A percentile compares a stretch with the other conserved stretches of the same genome.
Evolutionary conservation across 495 filamentous ascomycete species (phyloP).

Genomic region (Trichoderma orchidacearum): DNA sequence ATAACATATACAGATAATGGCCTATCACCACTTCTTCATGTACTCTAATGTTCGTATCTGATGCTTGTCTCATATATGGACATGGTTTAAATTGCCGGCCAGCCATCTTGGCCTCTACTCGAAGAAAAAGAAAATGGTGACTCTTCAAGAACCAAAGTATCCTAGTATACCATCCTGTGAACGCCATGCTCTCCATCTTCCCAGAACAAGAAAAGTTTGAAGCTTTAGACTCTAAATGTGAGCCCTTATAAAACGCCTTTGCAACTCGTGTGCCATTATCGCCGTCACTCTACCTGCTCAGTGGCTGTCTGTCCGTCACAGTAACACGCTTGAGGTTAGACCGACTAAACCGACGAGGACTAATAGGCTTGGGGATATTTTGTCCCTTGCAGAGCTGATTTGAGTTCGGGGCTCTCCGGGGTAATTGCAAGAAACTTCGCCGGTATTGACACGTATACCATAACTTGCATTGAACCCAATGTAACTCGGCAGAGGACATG

Average conservation of each 20-base stretch:
- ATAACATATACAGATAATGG: no score
- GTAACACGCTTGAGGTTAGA: background rate
- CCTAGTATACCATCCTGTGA: background rate
- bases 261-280: no score
- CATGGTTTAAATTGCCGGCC: background rate
- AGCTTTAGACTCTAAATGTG: background rate
- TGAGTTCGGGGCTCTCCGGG: conserved; percentile 21
- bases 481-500: conserved; percentile 47
- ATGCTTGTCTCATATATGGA: no score
- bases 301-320: no score
- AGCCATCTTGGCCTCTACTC: background rate
- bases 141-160: no score
- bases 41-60: no score
- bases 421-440: conserved; percentile 29
- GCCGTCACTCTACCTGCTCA: no score
- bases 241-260: no score
- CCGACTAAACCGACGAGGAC: background rate
- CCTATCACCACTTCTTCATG: no score
- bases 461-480: conserved; percentile 53
- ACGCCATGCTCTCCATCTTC: background rate
- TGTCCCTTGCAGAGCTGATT: background rate
- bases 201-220: background rate
- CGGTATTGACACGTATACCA: conserved; percentile 24
- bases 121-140: background rate
- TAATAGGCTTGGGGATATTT: background rate